phyloP scores from a whole-genome alignment of 1,139 yeast genomes.

The Magnusiomyces sp. region DNA sequence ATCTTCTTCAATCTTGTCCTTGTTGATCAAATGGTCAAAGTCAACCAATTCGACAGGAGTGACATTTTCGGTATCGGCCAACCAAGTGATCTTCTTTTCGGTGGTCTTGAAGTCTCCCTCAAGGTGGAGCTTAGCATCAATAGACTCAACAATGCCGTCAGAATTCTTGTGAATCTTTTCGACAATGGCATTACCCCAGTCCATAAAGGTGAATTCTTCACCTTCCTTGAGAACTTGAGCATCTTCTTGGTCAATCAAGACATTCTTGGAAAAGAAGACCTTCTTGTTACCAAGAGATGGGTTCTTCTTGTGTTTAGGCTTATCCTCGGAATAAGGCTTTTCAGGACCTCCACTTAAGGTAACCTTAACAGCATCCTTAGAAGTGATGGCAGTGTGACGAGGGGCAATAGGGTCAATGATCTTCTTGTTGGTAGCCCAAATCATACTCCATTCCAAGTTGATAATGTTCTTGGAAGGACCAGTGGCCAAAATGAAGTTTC shows the following conservation, averaged over 20 bases:
- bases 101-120: conserved; percentile 98
- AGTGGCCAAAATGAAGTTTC: conserved; percentile 85
- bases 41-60: conserved; percentile 74
- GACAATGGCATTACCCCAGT: conserved; percentile 94
- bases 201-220: conserved; percentile 95
- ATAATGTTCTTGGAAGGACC: conserved; percentile 96
- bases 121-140: conserved; percentile 77
- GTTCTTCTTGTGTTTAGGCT: conserved; percentile 94
- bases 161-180: conserved; percentile 54
- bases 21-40: conserved; percentile 91
- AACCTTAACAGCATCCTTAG: conserved; percentile 52
- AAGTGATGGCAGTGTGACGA: conserved; percentile 75
- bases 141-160: conserved; percentile 48
- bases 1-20: conserved; percentile 92
- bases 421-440: conserved; percentile 96
- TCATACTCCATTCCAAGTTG: conserved; percentile 91
- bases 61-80: conserved; percentile 66
- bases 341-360: conserved; percentile 48
- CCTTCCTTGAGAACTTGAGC: conserved; percentile 57
- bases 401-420: conserved; percentile 95
- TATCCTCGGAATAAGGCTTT: conserved; percentile 52
- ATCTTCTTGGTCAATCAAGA: conserved; percentile 83
- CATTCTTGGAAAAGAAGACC: conserved; percentile 55
- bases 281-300: conserved; percentile 82
- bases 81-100: conserved; percentile 91